Conservation (phyloP, 495 filamentous ascomycete species). For the Rostrohypoxylon terebratum region DNA sequence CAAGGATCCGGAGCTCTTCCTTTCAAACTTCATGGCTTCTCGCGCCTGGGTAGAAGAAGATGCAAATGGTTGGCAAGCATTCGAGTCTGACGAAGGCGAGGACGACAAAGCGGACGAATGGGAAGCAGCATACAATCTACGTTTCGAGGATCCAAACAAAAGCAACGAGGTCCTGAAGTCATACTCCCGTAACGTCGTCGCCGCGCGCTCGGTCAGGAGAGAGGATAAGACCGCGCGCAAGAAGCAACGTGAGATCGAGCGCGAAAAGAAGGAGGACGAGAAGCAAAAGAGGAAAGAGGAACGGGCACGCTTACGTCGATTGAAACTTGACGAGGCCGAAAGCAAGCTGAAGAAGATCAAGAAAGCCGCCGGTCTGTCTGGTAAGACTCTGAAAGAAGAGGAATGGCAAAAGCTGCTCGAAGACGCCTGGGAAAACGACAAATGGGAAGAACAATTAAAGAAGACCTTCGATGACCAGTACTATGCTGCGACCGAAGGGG, state of each 20-base stretch:
- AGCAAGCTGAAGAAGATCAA: constrained; percentile 84
- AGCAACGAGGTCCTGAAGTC: constrained; percentile 86
- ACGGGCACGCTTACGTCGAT: constrained; percentile 80
- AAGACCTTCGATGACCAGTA: constrained; percentile 89
- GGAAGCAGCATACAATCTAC: constrained; percentile 94
- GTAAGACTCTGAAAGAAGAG: constrained; percentile 74
- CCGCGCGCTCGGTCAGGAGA: constrained; percentile 81
- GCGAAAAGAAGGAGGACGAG: constrained; percentile 79
- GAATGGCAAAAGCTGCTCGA: constrained; percentile 87
- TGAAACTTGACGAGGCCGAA: constrained; percentile 90
- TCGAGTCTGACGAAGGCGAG: constrained; percentile 93
- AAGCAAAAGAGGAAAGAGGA: constrained; percentile 82
- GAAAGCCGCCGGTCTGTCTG: constrained; percentile 82
- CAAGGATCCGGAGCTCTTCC: constrained; percentile 87
- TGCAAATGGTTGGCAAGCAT: constrained; percentile 71
- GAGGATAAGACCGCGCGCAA: constrained; percentile 82
- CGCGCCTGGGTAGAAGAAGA: constrained; percentile 84
- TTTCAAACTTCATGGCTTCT: constrained; percentile 88
- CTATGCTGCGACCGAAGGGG: constrained; percentile 75
- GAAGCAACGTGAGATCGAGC: constrained; percentile 79
- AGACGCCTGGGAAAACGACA: constrained; percentile 82
- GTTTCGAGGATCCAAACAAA: constrained; percentile 90
- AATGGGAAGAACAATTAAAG: constrained; percentile 90
- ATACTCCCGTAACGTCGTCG: constrained; percentile 85
- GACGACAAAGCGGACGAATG: constrained; percentile 84